A percentile compares a stretch with the other conserved stretches of the same genome.
Evolutionary conservation across 208 protist genomes (phyloP).

Genomic region (Acanthamoeba sp.): DNA sequence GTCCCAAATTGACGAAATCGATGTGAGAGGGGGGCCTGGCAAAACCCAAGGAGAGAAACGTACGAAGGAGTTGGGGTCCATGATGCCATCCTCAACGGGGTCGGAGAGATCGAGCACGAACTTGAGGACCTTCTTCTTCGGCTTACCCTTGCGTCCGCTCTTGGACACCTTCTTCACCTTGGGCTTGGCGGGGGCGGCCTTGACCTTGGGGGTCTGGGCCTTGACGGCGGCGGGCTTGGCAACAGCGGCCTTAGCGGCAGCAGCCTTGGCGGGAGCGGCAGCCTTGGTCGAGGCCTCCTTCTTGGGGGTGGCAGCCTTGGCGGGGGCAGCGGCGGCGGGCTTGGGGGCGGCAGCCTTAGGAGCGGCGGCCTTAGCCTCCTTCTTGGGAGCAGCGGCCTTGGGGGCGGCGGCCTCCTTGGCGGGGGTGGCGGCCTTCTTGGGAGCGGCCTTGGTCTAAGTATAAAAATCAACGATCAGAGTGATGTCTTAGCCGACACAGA

Average conservation of each 20-base stretch:
- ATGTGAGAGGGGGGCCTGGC: not conserved
- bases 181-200: not conserved
- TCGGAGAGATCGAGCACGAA: constrained; percentile 62
- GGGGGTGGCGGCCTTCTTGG: constrained; percentile 20
- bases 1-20: not conserved
- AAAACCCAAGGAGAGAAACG: not conserved
- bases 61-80: constrained; percentile 77
- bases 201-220: constrained; percentile 21
- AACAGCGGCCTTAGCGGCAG: not conserved
- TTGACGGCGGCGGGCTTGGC: constrained; percentile 20
- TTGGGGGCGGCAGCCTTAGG: constrained; percentile 39
- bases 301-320: constrained; percentile 14
- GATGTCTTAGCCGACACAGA: not conserved
- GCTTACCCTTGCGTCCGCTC: not conserved
- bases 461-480: not conserved
- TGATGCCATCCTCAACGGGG: constrained; percentile 77
- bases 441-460: constrained; percentile 18
- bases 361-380: constrained; percentile 1
- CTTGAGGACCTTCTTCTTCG: constrained; percentile 75
- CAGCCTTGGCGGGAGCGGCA: constrained; percentile 21
- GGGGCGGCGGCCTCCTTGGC: constrained; percentile 57
- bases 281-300: constrained; percentile 33
- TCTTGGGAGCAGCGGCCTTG: not conserved
- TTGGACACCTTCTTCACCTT: constrained; percentile 54
- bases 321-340: not conserved